Evolutionary conservation across 768 basidiomycete species (phyloP).

Genomic region (Suillus placidus): DNA sequence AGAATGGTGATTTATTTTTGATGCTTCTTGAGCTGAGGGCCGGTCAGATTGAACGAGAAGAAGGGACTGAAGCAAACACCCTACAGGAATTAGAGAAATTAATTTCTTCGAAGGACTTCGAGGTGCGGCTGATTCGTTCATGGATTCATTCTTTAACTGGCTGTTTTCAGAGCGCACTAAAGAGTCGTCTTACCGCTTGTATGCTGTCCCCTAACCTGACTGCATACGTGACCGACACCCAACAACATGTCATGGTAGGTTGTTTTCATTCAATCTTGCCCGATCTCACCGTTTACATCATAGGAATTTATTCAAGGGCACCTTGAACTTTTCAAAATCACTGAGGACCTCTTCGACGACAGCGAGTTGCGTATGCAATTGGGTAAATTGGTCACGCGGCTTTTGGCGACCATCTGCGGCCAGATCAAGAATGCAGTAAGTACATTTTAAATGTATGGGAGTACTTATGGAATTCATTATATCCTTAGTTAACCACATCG

Average conservation of each 20-base stretch:
- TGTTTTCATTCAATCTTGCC: too few relatives aligned
- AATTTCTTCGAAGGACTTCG: not conserved
- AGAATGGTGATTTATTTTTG: not conserved
- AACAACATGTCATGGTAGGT: constrained; percentile 8
- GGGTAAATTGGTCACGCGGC: too few relatives aligned
- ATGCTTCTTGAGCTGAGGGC: constrained; percentile 7
- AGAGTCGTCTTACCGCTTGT: not conserved
- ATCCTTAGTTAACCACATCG: too few relatives aligned
- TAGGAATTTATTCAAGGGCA: constrained; percentile 9
- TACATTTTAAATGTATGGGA: too few relatives aligned
- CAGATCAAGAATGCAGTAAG: not conserved
- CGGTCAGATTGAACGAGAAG: not conserved
- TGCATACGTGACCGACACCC: constrained; percentile 12
- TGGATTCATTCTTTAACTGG: not conserved
- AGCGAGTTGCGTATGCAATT: too few relatives aligned
- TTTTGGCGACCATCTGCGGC: too few relatives aligned
- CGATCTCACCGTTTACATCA: too few relatives aligned
- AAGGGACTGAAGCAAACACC: not conserved
- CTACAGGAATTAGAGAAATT: not conserved
- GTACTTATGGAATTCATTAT: too few relatives aligned
- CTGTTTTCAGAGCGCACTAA: not conserved
- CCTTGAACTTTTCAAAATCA: constrained; percentile 8
- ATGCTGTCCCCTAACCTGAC: constrained; percentile 14
- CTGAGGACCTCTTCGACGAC: not conserved
- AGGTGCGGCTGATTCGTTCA: not conserved